Base-by-base conservation (phyloP, 2,329 filamentous ascomycete genomes). In the Fusarium brevicatenulatum region DNA sequence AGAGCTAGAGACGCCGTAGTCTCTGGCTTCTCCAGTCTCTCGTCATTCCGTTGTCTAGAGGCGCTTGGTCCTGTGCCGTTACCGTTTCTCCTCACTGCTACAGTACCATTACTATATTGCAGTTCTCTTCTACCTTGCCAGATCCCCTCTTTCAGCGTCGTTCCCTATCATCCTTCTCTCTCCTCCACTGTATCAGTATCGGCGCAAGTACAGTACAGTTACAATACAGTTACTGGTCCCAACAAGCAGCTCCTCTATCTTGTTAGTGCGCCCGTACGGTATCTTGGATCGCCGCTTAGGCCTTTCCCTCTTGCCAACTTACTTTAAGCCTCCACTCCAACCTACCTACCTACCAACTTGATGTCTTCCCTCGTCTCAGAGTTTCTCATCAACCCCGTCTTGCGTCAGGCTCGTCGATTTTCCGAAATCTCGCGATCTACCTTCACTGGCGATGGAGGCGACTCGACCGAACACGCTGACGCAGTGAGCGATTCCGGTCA, bases 281-380 rank as follows among this genome's bases (percentile, higher is more conserved):
- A 69, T 46, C 54, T 71, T 43, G 56, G 43, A 63, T 62, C 46
- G 70, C 52, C 73, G 63, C 70, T 72, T 54, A 58, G 50, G 56
- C 49, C 53, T 66, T 52, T 64, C 53, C 69, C 70, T 73, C 50
- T 61, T 71, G 59, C 44, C 68, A 69, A 63, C 50, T 66, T 68
- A 54, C 40, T 63, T 39, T 50, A 63, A 68, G 42, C 64, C 34
- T 68, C 66, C 64, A n/a, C 56, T 53, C 25, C 63, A 36, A 21
- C 23, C 40, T 30, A 28, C 40, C 53, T 30, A 56, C 46, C 63
- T 62, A 23, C 46, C 66, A 58, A 40, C 66, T 70, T 74, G 75
- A 92, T 92, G 90, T 86, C 88, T 80, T 90, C 86, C 75, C 83
- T 91, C 77, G 89, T 92, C 60, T 87, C 89, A 77, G 88, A 91